A percentile compares a stretch with the other conserved stretches of the same genome.
Conservation (phyloP, 805 yeast genomes). For the Barnettozyma sp. region DNA sequence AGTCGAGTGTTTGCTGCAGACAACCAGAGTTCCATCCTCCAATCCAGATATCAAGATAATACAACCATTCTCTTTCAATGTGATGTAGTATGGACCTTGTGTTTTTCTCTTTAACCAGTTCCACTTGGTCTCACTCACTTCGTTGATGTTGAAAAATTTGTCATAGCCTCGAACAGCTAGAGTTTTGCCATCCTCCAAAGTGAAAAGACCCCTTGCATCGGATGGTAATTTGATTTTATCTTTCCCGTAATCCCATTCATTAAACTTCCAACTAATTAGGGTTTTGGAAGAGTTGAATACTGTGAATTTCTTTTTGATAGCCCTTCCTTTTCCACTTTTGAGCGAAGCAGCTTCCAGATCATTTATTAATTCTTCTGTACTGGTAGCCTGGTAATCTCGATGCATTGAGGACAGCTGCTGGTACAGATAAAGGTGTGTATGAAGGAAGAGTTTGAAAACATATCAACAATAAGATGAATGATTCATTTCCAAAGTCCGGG, state of each 20-base stretch:
- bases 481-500: background rate
- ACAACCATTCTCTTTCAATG: conserved; percentile 91
- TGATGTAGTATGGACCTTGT: conserved; percentile 70
- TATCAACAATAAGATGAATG: no score
- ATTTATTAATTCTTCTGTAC: conserved; percentile 9
- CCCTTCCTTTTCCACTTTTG: conserved; percentile 25
- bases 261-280: conserved; percentile 68
- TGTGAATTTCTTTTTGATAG: conserved; percentile 25
- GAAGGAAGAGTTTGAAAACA: no score
- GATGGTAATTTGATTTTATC: conserved; percentile 52
- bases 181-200: conserved; percentile 27
- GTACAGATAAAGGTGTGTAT: no score
- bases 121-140: conserved; percentile 48
- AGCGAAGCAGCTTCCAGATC: conserved; percentile 14
- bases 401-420: conserved; percentile 8
- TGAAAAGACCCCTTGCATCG: conserved; percentile 81
- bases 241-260: conserved; percentile 80
- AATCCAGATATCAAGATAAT: conserved; percentile 78
- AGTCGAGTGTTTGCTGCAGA: conserved; percentile 87
- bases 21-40: conserved; percentile 67
- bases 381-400: conserved; percentile 10
- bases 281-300: conserved; percentile 22
- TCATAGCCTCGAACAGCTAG: conserved; percentile 87
- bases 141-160: conserved; percentile 83
- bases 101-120: conserved; percentile 40